Evolutionary conservation across 106 monocot genomes (phyloP), one percentile per base, ranked within the genome.

Genomic region (Allium sativum): DNA sequence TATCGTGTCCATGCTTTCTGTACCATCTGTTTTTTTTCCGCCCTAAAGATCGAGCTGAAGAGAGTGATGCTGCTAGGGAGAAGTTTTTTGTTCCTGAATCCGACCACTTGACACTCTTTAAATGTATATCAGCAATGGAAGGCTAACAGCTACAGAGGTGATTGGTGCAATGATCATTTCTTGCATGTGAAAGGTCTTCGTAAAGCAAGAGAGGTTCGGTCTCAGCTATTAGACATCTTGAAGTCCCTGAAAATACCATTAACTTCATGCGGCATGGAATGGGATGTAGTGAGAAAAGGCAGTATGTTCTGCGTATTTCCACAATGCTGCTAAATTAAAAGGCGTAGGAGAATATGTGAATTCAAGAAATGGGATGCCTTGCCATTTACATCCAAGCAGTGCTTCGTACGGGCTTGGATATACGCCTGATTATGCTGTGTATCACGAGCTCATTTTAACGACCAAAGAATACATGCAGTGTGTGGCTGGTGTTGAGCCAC

Each of bases 81-180:
- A 96, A 96, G 63, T 96, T 96, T 56, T 96, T 90, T 63, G 90
- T 96, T n/a, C 90, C 96, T 15, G 96, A 96, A 56, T 96, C 96
- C 6, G 96, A 90, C 55, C 96, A 96, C 76, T 61, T 91, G 12
- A 96, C 91, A 8, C 87, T 96, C 44, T 78, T n/a, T 96, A 3
- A 91, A 91, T 58, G 90, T 91, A 1, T 96, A 96, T 67, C 79
- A 81, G 48, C 91, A 91, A 66, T 96, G 96, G 96, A 84, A 87
- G 64, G 52, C 79, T 17, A 84, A 96, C 56, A 74, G 76, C 40
- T 96, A 96, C 53, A 68, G 84, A 9, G 91, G 90, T 6, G 96
- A 87, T 59, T 96, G 96, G 96, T 96, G 96, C 56, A 96, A 84
- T 40, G 84, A 91, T 47, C 96, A 96, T 45, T 91, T 84, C 68